phyloP scores from a whole-genome alignment of 2,329 filamentous ascomycete genomes.

The Penicillium sp. region DNA sequence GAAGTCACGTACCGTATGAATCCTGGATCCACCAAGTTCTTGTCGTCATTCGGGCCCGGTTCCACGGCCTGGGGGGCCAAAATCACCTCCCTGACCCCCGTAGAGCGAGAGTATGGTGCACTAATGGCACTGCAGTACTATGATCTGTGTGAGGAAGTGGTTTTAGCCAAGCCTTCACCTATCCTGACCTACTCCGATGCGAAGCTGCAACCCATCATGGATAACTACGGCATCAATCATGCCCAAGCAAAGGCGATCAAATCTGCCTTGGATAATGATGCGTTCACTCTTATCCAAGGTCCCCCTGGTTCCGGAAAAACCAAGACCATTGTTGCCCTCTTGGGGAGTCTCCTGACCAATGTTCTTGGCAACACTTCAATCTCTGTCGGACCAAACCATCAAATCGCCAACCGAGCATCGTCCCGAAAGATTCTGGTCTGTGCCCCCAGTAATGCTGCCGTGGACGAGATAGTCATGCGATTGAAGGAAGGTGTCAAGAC shows the following conservation, averaged over 20 bases:
- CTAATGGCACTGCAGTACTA: slow-evolving; percentile 90
- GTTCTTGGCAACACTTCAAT: slow-evolving; percentile 49
- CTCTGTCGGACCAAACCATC: slow-evolving; percentile 41
- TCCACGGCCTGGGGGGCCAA: slow-evolving; percentile 69
- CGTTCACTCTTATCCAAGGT: slow-evolving; percentile 92
- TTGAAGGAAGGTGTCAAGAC: slow-evolving; percentile 84
- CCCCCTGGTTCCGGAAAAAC: slow-evolving; percentile 97
- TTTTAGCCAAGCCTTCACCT: slow-evolving; percentile 83
- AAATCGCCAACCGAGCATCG: slow-evolving; percentile 1
- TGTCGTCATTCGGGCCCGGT: slow-evolving; percentile 64
- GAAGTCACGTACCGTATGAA: slow-evolving; percentile 85
- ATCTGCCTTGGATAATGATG: slow-evolving; percentile 90
- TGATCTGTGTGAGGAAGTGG: slow-evolving; percentile 87
- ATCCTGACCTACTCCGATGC: slow-evolving; percentile 75
- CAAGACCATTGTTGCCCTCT: slow-evolving; percentile 95
- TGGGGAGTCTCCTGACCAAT: slow-evolving; percentile 74
- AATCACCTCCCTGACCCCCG: slow-evolving; percentile 86
- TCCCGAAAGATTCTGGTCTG: slow-evolving; percentile 90
- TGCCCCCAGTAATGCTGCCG: slow-evolving; percentile 96
- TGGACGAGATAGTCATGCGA: slow-evolving; percentile 91
- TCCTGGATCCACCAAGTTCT: slow-evolving; percentile 55
- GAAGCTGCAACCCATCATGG: slow-evolving; percentile 63
- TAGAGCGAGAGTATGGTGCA: slow-evolving; percentile 92
- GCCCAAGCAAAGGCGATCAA: slow-evolving; percentile 90
- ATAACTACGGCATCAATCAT: slow-evolving; percentile 76